Base-by-base conservation (phyloP, 176 grass and related monocot species). In the Aegilops sharonensis region DNA sequence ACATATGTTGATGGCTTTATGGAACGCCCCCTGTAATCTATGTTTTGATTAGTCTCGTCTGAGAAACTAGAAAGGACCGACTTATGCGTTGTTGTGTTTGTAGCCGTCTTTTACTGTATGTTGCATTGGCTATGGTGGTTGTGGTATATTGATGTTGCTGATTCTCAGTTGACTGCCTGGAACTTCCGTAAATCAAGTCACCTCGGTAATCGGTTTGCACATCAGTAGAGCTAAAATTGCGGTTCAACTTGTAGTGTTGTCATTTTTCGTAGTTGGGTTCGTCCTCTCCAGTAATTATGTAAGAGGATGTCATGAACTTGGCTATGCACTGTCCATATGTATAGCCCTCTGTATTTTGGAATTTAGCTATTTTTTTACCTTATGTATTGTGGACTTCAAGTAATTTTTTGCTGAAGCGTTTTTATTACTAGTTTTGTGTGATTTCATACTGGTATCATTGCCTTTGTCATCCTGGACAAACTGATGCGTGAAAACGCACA, bases 21-120 rank as follows among this genome's bases (percentile, higher is more conserved):
- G 7, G 72, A 36, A 21, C 69, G 30, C 3, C 11, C 71, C 11
- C 5, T 88, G 68, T 85, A 69, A 91, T 68, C 68, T 23, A 52
- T 69, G 25, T 63, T 74, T 84, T 81, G 52, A 71, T 42, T 87
- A 88, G 62, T 61, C 76, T 77, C 47, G 39, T 7, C 69, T 81
- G 76, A 76, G 36, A 4, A 77, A 43, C 66, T 42, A 35, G 80
- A 80, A 81, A 75, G 43, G 10, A 87, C 63, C 29, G 39, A 75
- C 17, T 48, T 24, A 39, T 40, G 10, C 39, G 52, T 48, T 66
- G 13, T 83, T 25, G 66, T 36, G 4, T 8, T 34, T 54, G 43
- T 50, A 30, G 20, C 74, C 48, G 15, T 18, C 24, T 83, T 69
- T 20, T 61, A 67, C 9, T 78, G 54, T 64, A 77, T 21, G 31